Evolutionary conservation across 192 early-diverging fungal species (phyloP), one percentile per base, ranked within the genome.

Genomic region (Entrophospora sp.): DNA sequence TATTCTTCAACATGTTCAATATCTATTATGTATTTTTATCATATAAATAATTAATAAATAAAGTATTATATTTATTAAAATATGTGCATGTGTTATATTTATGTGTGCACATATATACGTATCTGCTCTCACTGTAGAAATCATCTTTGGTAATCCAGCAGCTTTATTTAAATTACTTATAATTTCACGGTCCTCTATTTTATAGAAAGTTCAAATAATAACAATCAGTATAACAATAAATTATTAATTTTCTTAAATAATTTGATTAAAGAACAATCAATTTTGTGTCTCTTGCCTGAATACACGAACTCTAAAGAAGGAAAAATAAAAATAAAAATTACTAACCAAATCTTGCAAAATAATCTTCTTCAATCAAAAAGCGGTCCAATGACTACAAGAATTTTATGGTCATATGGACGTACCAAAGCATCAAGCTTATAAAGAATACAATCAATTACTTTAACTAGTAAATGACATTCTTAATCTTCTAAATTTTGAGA

Each of bases 1-100:
- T 94, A 98, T 77, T 98, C 97, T 75, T 99, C 95, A 1, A 81
- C 84, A 68, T 98, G 93, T 72, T 99, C 96, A 67, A 99, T 95
- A 74, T 97, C 95, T 61, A 43, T 16, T 25, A 42, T 16, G 13
- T 42, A n/a, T n/a, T n/a, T n/a, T n/a, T n/a, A 25, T 1, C 25
- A 52, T 52, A n/a, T 52, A 52, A n/a, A 27, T 52, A n/a, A 1
- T 24, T 52, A n/a, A n/a, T n/a, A n/a, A n/a, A n/a, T n/a, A n/a
- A n/a, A n/a, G n/a, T n/a, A n/a, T n/a, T n/a, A n/a, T n/a, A n/a
- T n/a, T n/a, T n/a, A n/a, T n/a, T n/a, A n/a, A n/a, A n/a, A n/a
- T n/a, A n/a, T n/a, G n/a, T n/a, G n/a, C n/a, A n/a, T n/a, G n/a
- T n/a, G n/a, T n/a, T n/a, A n/a, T n/a, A n/a, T n/a, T n/a, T n/a